Evolutionary conservation across 1,139 yeast genomes (phyloP).

Genomic region (Yamadazyma dendronema): DNA sequence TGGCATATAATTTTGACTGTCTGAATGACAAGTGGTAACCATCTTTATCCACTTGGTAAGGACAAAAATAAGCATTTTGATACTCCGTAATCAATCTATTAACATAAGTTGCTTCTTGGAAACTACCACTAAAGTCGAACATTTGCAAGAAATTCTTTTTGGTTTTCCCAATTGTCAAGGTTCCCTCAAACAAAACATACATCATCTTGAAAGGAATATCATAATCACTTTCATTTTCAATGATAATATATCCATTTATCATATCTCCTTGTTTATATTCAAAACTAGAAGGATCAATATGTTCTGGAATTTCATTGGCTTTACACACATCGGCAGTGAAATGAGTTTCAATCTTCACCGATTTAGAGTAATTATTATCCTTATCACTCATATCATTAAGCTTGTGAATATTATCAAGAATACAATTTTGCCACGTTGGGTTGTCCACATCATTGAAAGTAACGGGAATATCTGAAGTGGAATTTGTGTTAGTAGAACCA

Average conservation of each 20-base stretch:
- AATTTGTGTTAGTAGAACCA: constrained; percentile 2
- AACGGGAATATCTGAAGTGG: constrained; percentile 1
- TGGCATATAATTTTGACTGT: constrained; percentile 1
- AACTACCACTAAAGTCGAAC: constrained; percentile 45
- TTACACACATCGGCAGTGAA: constrained; percentile 40
- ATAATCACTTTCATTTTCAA: constrained; percentile 25
- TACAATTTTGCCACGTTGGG: constrained; percentile 34
- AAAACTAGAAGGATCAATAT: constrained; percentile 31
- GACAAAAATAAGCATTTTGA: constrained; percentile 14
- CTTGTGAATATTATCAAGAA: constrained; percentile 37
- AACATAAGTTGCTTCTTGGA: constrained; percentile 28
- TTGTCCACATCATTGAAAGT: constrained; percentile 30
- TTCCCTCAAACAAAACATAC: constrained; percentile 43
- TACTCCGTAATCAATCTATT: constrained; percentile 32
- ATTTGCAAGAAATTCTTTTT: constrained; percentile 35
- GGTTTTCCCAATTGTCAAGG: constrained; percentile 17
- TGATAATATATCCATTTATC: constrained; percentile 36
- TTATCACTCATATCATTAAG: constrained; percentile 30
- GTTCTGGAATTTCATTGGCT: constrained; percentile 25
- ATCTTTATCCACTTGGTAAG: constrained; percentile 24
- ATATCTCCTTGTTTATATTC: constrained; percentile 44
- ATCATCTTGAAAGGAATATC: constrained; percentile 42
- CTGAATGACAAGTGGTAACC: constrained; percentile 23
- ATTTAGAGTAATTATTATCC: constrained; percentile 25
- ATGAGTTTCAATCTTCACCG: constrained; percentile 26